Evolutionary conservation across 495 filamentous ascomycete genomes (phyloP).

Genomic region (Aspergillus bertholletiae): DNA sequence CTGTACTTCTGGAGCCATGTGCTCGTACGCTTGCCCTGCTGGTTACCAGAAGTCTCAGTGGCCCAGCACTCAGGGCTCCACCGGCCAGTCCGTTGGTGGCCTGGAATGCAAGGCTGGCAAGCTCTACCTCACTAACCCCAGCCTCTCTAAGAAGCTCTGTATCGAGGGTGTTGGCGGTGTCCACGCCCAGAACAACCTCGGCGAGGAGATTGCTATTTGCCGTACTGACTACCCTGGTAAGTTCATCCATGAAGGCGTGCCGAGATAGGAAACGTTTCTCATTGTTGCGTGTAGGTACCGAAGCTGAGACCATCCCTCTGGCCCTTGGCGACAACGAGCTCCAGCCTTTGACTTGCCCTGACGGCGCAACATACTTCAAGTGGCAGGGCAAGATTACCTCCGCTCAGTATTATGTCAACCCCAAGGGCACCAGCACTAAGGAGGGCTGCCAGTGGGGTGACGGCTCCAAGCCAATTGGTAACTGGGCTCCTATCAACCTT

Average conservation of each 20-base stretch:
- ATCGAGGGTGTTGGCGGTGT: slow-evolving; percentile 68
- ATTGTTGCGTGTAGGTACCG: slow-evolving; percentile 49
- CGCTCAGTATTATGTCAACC: slow-evolving; percentile 97
- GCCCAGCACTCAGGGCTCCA: slow-evolving; percentile 74
- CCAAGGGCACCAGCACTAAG: slow-evolving; percentile 58
- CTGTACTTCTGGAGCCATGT: slow-evolving; percentile 65
- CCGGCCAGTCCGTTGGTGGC: slow-evolving; percentile 86
- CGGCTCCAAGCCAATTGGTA: slow-evolving; percentile 60
- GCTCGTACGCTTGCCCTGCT: slow-evolving; percentile 89
- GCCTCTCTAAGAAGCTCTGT: slow-evolving; percentile 67
- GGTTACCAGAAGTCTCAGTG: slow-evolving; percentile 95
- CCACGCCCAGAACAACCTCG: slow-evolving; percentile 68
- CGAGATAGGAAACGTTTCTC: neutral
- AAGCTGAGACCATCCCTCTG: slow-evolving; percentile 79
- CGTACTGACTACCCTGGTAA: slow-evolving; percentile 91
- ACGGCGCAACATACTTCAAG: slow-evolving; percentile 65
- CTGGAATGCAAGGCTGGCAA: slow-evolving; percentile 73
- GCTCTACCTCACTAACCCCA: slow-evolving; percentile 70
- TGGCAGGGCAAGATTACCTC: slow-evolving; percentile 74
- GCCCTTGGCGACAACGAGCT: slow-evolving; percentile 51
- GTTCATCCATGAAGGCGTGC: neutral
- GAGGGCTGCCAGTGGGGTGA: slow-evolving; percentile 80
- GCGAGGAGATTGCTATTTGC: slow-evolving; percentile 67
- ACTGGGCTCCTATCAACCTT: slow-evolving; percentile 87
- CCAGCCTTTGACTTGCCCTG: slow-evolving; percentile 68